These are phyloP conservation scores for Naematelia aurantialba DNA, from an alignment of 768 basidiomycete species.

Conservation along the genomic window DNA sequence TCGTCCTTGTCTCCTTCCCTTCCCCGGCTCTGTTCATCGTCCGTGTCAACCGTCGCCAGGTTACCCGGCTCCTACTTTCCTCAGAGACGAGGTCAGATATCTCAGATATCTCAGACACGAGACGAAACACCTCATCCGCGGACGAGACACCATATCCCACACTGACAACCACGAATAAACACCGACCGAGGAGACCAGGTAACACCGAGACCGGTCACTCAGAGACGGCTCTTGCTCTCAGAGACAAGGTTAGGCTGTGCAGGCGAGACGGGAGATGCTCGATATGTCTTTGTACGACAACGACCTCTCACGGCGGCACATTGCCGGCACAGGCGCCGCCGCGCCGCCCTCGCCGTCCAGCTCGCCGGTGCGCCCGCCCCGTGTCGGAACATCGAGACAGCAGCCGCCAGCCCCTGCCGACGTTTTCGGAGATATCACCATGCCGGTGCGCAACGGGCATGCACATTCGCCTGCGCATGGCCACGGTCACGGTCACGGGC, in stretches of 20 bases:
- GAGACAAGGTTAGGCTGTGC: background rate
- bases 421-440: slow-evolving; percentile 36
- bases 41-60: too few relatives aligned
- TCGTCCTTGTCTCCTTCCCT: background rate
- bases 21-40: too few relatives aligned
- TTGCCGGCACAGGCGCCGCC: too few relatives aligned
- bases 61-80: too few relatives aligned
- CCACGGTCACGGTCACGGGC: slow-evolving; percentile 18
- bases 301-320: slow-evolving; percentile 6
- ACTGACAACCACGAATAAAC: too few relatives aligned
- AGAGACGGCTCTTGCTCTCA: background rate
- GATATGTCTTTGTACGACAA: slow-evolving; percentile 8
- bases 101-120: slow-evolving; percentile 2
- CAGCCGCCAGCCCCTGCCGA: slow-evolving; percentile 7
- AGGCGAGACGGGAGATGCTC: too few relatives aligned
- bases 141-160: background rate
- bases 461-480: slow-evolving; percentile 3
- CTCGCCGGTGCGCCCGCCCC: too few relatives aligned
- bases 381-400: background rate
- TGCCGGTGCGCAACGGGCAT: slow-evolving; percentile 18
- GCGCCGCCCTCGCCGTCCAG: slow-evolving; percentile 5
- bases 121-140: background rate
- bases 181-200: too few relatives aligned
- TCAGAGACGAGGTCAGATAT: too few relatives aligned
- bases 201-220: background rate